Evolutionary conservation across 106 monocot genomes (phyloP).

Genomic region (Hemerocallis citrina): DNA sequence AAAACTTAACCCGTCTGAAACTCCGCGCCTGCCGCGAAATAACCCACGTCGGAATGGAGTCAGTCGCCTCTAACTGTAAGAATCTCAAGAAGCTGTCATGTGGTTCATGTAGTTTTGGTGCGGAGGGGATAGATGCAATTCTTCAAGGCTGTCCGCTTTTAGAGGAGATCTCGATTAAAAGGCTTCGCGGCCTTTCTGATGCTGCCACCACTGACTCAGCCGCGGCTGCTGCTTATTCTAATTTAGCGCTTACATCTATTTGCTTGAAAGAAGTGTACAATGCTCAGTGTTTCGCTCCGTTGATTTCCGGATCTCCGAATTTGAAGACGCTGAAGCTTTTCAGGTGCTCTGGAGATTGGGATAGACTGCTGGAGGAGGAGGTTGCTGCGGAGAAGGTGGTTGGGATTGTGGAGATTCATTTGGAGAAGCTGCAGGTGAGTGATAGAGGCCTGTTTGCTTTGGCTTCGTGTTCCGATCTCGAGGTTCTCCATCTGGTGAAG

Average conservation of each 20-base stretch:
- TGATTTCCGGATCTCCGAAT: conserved; percentile 43
- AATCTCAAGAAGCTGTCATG: conserved; percentile 64
- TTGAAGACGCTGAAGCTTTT: conserved; percentile 52
- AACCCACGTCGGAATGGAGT: conserved; percentile 44
- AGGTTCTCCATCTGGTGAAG: conserved; percentile 76
- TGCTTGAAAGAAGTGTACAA: conserved; percentile 74
- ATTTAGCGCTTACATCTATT: conserved; percentile 46
- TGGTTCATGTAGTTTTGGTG: conserved; percentile 64
- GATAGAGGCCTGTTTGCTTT: conserved; percentile 50
- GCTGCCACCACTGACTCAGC: background rate
- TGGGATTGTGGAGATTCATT: conserved; percentile 50
- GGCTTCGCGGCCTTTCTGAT: conserved; percentile 42
- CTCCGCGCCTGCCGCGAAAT: conserved; percentile 61
- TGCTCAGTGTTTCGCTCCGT: conserved; percentile 56
- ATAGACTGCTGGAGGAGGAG: conserved; percentile 41
- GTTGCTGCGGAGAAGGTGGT: conserved; percentile 14
- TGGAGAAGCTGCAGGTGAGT: conserved; percentile 80
- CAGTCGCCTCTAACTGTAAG: conserved; percentile 38
- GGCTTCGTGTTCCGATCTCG: conserved; percentile 33
- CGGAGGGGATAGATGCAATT: conserved; percentile 59
- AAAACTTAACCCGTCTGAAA: conserved; percentile 57
- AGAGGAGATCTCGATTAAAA: conserved; percentile 76
- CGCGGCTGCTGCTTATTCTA: conserved; percentile 16
- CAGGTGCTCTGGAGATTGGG: conserved; percentile 81
- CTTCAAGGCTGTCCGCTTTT: conserved; percentile 35